A percentile compares a stretch with the other conserved stretches of the same genome.
Evolutionary conservation across 1,139 yeast species (phyloP).

Genomic region (Hyphopichia fennica): DNA sequence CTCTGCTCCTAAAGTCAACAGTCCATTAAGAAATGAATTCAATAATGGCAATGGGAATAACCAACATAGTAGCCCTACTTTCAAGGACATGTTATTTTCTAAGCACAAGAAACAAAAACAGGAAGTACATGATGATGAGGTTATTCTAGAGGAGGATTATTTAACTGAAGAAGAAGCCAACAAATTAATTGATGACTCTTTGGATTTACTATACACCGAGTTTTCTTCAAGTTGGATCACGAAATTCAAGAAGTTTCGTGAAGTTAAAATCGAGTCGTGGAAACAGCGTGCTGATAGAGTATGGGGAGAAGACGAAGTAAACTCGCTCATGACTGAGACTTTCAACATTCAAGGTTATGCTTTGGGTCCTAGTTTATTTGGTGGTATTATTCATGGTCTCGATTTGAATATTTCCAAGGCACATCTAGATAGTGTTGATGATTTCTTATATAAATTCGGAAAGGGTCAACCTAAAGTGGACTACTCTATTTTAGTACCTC

Average conservation of each 20-base stretch:
- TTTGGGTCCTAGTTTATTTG: slow-evolving; percentile 37
- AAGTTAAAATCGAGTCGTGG: slow-evolving; percentile 28
- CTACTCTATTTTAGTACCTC: slow-evolving; percentile 42
- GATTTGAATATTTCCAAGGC: slow-evolving; percentile 32
- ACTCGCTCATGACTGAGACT: slow-evolving; percentile 28
- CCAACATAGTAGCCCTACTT: neutral
- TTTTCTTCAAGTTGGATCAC: slow-evolving; percentile 72
- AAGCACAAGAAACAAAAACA: slow-evolving; percentile 2
- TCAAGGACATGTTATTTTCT: slow-evolving; percentile 1
- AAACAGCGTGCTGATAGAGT: slow-evolving; percentile 20
- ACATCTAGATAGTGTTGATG: slow-evolving; percentile 31
- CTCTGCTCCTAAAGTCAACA: slow-evolving; percentile 8
- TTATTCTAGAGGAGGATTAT: neutral
- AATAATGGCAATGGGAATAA: neutral
- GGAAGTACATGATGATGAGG: neutral
- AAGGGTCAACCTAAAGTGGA: slow-evolving; percentile 42
- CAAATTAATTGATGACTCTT: slow-evolving; percentile 32
- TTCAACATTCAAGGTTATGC: slow-evolving; percentile 37
- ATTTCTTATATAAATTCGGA: slow-evolving; percentile 37
- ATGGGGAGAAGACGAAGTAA: slow-evolving; percentile 41
- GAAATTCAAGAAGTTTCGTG: slow-evolving; percentile 28
- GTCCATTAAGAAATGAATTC: slow-evolving; percentile 10
- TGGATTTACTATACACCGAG: slow-evolving; percentile 38
- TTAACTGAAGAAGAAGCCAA: slow-evolving; percentile 25
- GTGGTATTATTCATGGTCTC: slow-evolving; percentile 29